Conservation (phyloP, 2,329 filamentous ascomycete species). For the Aspergillus sp. region DNA sequence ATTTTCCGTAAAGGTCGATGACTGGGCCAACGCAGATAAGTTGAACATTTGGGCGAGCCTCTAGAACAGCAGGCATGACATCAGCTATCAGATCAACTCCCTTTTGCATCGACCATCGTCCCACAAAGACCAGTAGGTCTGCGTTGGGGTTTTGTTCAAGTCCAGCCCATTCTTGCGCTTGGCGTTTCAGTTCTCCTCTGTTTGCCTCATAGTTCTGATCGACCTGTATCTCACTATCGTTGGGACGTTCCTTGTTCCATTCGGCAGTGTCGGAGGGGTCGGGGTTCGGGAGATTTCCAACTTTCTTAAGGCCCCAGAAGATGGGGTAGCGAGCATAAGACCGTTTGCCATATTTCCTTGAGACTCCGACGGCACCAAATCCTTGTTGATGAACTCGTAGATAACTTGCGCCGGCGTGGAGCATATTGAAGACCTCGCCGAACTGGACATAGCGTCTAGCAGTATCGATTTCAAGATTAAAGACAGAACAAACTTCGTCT, state of each 20-base stretch:
- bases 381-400: conserved; percentile 66
- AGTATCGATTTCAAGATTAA: conserved; percentile 59
- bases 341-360: conserved; percentile 67
- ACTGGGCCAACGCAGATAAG: conserved; percentile 64
- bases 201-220: conserved; percentile 56
- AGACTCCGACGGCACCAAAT: conserved; percentile 67
- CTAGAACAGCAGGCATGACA: conserved; percentile 63
- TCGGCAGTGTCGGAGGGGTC: conserved; percentile 64
- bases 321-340: conserved; percentile 67
- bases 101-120: conserved; percentile 69
- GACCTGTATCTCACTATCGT: conserved; percentile 51
- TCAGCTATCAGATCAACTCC: conserved; percentile 68
- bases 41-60: conserved; percentile 60
- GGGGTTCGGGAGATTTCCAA: conserved; percentile 64
- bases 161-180: conserved; percentile 68
- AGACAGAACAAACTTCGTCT: conserved; percentile 64
- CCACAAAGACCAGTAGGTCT: conserved; percentile 67
- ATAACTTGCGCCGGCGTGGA: conserved; percentile 67
- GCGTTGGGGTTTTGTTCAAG: conserved; percentile 61
- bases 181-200: conserved; percentile 55
- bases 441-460: conserved; percentile 65
- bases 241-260: conserved; percentile 56
- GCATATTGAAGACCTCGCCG: conserved; percentile 67
- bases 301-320: conserved; percentile 65
- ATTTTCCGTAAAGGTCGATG: conserved; percentile 68